These are phyloP conservation scores for Penicillium cataractarum DNA, from an alignment of 495 filamentous ascomycete species.

Conservation along the genomic window DNA sequence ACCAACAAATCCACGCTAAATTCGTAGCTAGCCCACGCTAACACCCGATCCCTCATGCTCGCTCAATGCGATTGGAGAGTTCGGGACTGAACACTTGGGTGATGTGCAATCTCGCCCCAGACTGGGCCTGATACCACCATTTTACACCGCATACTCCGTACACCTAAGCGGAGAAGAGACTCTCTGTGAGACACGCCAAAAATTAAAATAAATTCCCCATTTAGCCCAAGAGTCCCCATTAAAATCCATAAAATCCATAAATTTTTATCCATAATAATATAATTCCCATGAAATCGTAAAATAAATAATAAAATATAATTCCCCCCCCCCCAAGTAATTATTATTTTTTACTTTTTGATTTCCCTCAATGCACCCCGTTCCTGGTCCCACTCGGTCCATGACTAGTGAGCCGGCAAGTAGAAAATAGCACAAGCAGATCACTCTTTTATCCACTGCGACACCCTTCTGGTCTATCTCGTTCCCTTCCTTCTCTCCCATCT, in stretches of 20 bases:
- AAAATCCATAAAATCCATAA: background rate
- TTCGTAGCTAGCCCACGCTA: background rate
- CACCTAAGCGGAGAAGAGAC: background rate
- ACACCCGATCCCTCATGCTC: slow-evolving; percentile 6
- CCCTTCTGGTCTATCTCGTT: slow-evolving; percentile 24
- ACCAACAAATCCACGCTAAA: background rate
- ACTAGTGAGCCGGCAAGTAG: slow-evolving; percentile 40
- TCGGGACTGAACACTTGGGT: slow-evolving; percentile 19
- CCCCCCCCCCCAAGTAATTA: background rate
- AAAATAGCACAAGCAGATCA: slow-evolving; percentile 46
- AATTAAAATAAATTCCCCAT: too few species aligned
- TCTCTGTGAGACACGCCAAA: slow-evolving; percentile 11
- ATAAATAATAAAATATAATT: background rate
- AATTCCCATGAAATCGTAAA: background rate
- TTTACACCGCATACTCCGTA: slow-evolving; percentile 14
- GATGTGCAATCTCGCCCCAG: slow-evolving; percentile 31
- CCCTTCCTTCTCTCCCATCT: slow-evolving; percentile 30
- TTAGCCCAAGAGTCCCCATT: too few species aligned
- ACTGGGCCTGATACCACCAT: slow-evolving; percentile 23
- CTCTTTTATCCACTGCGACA: slow-evolving; percentile 47
- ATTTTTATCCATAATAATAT: too few species aligned
- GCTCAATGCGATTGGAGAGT: slow-evolving; percentile 7
- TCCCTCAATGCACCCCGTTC: slow-evolving; percentile 20
- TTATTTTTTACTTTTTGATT: slow-evolving; percentile 15
- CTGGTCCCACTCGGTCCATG: slow-evolving; percentile 37